Percentiles rank a stretch among this genome's conserved stretches.
These are phyloP conservation scores for Microbotryum lychnidis-dioicae DNA, from an alignment of 1,284 basidiomycete genomes.

Conservation along the genomic window DNA sequence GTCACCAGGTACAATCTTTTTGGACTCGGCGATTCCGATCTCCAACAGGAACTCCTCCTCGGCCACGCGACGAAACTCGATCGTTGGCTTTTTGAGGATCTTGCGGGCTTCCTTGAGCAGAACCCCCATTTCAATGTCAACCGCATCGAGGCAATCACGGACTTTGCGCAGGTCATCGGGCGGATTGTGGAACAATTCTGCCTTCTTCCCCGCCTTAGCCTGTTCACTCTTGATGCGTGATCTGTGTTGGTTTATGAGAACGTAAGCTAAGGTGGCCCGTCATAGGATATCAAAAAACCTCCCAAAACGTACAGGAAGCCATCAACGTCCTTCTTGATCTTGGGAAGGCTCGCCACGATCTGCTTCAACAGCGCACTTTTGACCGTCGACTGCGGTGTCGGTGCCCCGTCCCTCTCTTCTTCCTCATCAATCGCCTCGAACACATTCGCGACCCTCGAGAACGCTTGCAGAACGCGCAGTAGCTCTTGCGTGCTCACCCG, in stretches of 20 bases:
- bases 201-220: slow-evolving; percentile 63
- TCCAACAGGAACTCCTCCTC: slow-evolving; percentile 49
- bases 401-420: not conserved
- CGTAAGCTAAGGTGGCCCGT: too few relatives aligned
- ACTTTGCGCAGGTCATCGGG: slow-evolving; percentile 13
- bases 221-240: slow-evolving; percentile 52
- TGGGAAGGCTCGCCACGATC: slow-evolving; percentile 61
- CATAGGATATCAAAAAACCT: too few relatives aligned
- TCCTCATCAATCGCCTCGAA: slow-evolving; percentile 49
- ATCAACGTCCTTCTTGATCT: slow-evolving; percentile 52
- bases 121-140: slow-evolving; percentile 64
- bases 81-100: slow-evolving; percentile 59
- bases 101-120: slow-evolving; percentile 70
- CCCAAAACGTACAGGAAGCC: slow-evolving; percentile 48
- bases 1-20: slow-evolving; percentile 57
- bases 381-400: slow-evolving; percentile 45
- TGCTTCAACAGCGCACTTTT: slow-evolving; percentile 60
- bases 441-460: slow-evolving; percentile 60
- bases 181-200: slow-evolving; percentile 51
- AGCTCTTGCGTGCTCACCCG: slow-evolving; percentile 75
- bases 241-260: too few relatives aligned
- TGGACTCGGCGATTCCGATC: slow-evolving; percentile 62
- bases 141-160: slow-evolving; percentile 50
- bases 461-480: slow-evolving; percentile 62
- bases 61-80: slow-evolving; percentile 62